phyloP scores from a whole-genome alignment of 2,329 filamentous ascomycete species.

The Cercospora zeae-maydis region DNA sequence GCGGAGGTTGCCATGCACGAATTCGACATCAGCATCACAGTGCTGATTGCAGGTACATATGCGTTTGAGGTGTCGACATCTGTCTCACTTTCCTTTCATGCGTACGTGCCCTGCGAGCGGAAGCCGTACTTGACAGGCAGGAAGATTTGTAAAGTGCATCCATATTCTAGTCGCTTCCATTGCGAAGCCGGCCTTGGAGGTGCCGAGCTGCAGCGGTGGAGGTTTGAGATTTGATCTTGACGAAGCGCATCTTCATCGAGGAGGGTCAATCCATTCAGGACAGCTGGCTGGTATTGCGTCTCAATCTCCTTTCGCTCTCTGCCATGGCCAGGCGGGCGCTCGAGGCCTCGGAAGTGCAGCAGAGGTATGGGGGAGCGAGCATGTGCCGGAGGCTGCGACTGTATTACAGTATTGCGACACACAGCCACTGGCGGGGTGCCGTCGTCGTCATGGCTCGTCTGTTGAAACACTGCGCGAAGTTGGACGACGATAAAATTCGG shows the following conservation, averaged over 20 bases:
- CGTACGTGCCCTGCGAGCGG: not conserved
- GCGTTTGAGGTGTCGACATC: not conserved
- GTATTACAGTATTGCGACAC: not conserved
- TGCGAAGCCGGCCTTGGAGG: too few species aligned
- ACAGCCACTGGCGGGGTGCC: not conserved
- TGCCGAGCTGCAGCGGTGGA: too few species aligned
- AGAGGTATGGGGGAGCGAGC: not conserved
- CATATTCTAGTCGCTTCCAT: too few species aligned
- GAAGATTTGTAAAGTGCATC: not conserved
- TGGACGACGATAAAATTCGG: not conserved
- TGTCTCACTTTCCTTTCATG: slow-evolving; percentile 6
- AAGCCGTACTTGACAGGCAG: not conserved
- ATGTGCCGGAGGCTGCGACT: not conserved
- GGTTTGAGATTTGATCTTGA: too few species aligned
- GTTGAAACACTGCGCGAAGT: not conserved
- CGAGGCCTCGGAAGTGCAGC: not conserved
- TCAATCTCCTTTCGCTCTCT: too few species aligned
- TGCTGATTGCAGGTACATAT: not conserved
- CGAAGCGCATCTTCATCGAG: too few species aligned
- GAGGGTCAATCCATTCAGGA: too few species aligned
- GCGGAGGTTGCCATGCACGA: not conserved
- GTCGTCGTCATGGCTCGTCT: not conserved
- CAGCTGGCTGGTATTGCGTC: too few species aligned
- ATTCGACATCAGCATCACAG: not conserved
- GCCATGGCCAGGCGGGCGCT: too few species aligned